Conservation (phyloP, 1,284 basidiomycete species). For the Volvariella surrecta region DNA sequence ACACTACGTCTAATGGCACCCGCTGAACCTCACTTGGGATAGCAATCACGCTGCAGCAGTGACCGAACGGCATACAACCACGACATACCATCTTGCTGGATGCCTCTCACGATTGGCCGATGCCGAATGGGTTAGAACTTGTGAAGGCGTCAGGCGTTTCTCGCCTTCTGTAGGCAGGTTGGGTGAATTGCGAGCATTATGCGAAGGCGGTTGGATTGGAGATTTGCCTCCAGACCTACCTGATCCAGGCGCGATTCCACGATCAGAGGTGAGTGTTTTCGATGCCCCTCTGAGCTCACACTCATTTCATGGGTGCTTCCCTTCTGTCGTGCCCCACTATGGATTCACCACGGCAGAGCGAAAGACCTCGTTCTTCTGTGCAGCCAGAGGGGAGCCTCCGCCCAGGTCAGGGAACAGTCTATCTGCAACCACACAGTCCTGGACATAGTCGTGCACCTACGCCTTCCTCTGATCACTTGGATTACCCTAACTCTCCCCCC, state of each 20-base stretch:
- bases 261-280: background rate
- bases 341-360: no score
- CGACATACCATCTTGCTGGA: slow-evolving; percentile 53
- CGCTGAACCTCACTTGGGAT: slow-evolving; percentile 4
- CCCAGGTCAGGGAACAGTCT: background rate
- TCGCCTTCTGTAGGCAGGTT: slow-evolving; percentile 58
- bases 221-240: slow-evolving; percentile 45
- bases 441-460: slow-evolving; percentile 6
- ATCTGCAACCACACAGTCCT: background rate
- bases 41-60: slow-evolving; percentile 62
- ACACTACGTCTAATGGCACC: background rate
- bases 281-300: no score
- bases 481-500: slow-evolving; percentile 26
- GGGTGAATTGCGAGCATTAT: slow-evolving; percentile 62
- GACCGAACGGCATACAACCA: slow-evolving; percentile 49
- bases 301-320: no score
- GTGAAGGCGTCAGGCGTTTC: slow-evolving; percentile 58
- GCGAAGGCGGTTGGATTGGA: slow-evolving; percentile 67
- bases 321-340: no score
- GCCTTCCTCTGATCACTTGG: slow-evolving; percentile 10
- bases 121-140: slow-evolving; percentile 66
- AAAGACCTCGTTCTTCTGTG: no score
- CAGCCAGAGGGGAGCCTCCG: background rate
- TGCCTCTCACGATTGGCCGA: slow-evolving; percentile 63
- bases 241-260: slow-evolving; percentile 20